Conservation (phyloP, 352 stramenopile genomes). For the Albugo candida region DNA sequence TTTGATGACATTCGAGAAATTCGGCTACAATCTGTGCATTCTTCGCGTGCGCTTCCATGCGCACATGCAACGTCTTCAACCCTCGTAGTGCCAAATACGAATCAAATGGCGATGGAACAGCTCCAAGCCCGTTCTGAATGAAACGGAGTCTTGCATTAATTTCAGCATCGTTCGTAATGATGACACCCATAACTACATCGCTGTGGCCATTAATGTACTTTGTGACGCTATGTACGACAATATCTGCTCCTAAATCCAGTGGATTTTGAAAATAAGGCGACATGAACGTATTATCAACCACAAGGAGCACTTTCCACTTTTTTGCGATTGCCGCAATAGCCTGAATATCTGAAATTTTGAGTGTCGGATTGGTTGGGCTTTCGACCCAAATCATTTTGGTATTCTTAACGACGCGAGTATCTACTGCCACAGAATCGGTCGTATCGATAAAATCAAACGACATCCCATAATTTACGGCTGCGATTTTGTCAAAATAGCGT, state of each 20-base stretch:
- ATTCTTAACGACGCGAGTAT: conserved; percentile 62
- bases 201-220: conserved; percentile 95
- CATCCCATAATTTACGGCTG: conserved; percentile 79
- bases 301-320: conserved; percentile 73
- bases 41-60: conserved; percentile 87
- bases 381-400: conserved; percentile 91
- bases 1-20: conserved; percentile 74
- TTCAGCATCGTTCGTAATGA: conserved; percentile 83
- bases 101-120: conserved; percentile 84
- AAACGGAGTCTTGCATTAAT: conserved; percentile 89
- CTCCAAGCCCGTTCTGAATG: conserved; percentile 85
- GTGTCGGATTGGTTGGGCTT: conserved; percentile 85
- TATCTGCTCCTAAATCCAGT: conserved; percentile 79
- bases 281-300: conserved; percentile 90
- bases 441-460: conserved; percentile 90
- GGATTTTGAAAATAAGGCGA: conserved; percentile 87
- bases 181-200: conserved; percentile 83
- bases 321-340: conserved; percentile 81
- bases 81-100: conserved; percentile 87
- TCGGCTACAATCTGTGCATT: conserved; percentile 85
- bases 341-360: conserved; percentile 89
- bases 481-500: conserved; percentile 85
- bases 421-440: conserved; percentile 63
- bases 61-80: conserved; percentile 88
- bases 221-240: conserved; percentile 88